A percentile compares a stretch with the other conserved stretches of the same genome.
These are phyloP conservation scores for Echinosophora koreensis DNA, from an alignment of 306 rosid species.

Conservation along the genomic window DNA sequence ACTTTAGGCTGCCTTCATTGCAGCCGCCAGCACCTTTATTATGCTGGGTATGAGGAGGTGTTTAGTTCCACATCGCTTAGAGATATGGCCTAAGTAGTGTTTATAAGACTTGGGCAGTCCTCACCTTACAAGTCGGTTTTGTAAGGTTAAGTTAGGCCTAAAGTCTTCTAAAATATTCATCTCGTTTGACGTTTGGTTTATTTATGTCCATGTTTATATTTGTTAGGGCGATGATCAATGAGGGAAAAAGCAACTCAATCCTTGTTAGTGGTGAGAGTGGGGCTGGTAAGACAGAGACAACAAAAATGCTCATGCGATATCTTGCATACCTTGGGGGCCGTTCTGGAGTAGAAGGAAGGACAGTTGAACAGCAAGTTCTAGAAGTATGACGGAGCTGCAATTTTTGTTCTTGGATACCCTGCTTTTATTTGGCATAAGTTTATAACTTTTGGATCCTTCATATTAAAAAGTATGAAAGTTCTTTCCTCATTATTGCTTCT, in stretches of 20 bases:
- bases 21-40: no score
- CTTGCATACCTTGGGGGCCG: slow-evolving; percentile 99
- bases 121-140: no score
- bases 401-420: slow-evolving; percentile 37
- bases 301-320: slow-evolving; percentile 99
- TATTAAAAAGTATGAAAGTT: slow-evolving; percentile 16
- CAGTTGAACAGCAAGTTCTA: slow-evolving; percentile 99
- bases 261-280: slow-evolving; percentile 99
- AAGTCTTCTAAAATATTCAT: neutral
- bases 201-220: slow-evolving; percentile 42
- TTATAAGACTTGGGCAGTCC: no score
- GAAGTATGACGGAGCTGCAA: slow-evolving; percentile 69
- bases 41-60: no score
- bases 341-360: slow-evolving; percentile 99
- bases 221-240: slow-evolving; percentile 93
- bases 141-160: no score
- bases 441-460: slow-evolving; percentile 8
- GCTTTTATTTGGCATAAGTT: slow-evolving; percentile 18
- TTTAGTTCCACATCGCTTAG: no score
- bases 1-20: no score
- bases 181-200: slow-evolving; percentile 21
- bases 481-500: slow-evolving; percentile 50
- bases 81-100: no score
- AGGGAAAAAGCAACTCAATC: slow-evolving; percentile 99
- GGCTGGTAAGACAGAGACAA: slow-evolving; percentile 99